Evolutionary conservation across 768 basidiomycete genomes (phyloP).

Genomic region (Austroboletus eburneus): DNA sequence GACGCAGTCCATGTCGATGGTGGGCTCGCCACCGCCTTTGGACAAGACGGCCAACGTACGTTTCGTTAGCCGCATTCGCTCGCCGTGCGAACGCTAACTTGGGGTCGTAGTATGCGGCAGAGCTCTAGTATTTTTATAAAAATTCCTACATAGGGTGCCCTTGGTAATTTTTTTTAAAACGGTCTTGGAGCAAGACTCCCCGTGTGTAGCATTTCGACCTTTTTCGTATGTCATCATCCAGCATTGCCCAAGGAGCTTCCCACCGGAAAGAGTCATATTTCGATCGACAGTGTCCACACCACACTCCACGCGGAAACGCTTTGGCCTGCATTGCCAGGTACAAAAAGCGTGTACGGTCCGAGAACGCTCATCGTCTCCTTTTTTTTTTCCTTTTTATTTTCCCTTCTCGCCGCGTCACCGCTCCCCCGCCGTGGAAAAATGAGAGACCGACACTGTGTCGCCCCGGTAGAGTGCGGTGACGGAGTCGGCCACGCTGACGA

Average conservation of each 20-base stretch:
- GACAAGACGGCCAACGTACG: slow-evolving; percentile 14
- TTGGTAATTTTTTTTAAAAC: slow-evolving; percentile 4
- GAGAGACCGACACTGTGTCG: background rate
- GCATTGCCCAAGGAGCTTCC: no score
- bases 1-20: slow-evolving; percentile 27
- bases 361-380: no score
- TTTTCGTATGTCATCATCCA: no score
- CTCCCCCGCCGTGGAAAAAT: no score
- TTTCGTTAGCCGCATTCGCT: background rate
- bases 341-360: slow-evolving; percentile 11
- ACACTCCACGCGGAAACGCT: background rate
- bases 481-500: slow-evolving; percentile 44
- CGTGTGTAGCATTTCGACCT: slow-evolving; percentile 19
- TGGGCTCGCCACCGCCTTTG: slow-evolving; percentile 14
- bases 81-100: slow-evolving; percentile 8
- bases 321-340: background rate
- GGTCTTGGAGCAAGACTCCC: no score
- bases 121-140: slow-evolving; percentile 12
- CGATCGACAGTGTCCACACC: no score
- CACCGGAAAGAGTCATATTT: no score
- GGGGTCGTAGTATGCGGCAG: slow-evolving; percentile 20
- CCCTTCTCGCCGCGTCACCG: no score
- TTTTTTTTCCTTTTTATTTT: background rate
- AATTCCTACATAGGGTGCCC: background rate
- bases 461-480: no score